Evolutionary conservation across 306 rosid genomes (phyloP).

Genomic region (Rosa rugosa): DNA sequence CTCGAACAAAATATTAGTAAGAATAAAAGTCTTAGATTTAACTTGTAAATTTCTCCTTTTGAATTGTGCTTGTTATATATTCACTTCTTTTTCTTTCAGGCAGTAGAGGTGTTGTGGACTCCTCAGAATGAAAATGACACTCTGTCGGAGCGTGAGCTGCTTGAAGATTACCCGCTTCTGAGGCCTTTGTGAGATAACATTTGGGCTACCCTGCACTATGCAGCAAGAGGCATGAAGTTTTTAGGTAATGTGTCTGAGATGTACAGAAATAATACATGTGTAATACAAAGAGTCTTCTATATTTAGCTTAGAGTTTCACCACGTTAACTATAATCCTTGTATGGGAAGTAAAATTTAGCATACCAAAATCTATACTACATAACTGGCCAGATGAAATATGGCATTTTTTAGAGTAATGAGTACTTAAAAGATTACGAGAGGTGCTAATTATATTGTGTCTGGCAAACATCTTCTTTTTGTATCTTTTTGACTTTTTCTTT

Average conservation of each 20-base stretch:
- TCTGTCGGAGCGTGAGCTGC: conserved; percentile 87
- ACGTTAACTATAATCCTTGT: not conserved
- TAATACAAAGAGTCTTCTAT: conserved; percentile 13
- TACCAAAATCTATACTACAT: not conserved
- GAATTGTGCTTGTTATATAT: not conserved
- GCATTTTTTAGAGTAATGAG: not conserved
- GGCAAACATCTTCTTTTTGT: not conserved
- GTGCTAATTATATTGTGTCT: not conserved
- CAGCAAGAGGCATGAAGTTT: not conserved
- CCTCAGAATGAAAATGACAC: conserved; percentile 98
- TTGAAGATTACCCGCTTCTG: conserved; percentile 95
- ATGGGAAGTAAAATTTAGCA: not conserved
- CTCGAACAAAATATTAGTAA: conserved; percentile 71
- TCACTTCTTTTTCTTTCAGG: conserved; percentile 44
- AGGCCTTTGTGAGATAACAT: conserved; percentile 65
- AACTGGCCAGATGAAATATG: not conserved
- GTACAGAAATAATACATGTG: conserved; percentile 27
- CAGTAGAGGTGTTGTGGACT: conserved; percentile 98
- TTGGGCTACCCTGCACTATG: not conserved
- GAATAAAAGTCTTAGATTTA: conserved; percentile 13
- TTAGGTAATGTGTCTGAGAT: conserved; percentile 1
- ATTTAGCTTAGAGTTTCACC: conserved; percentile 3
- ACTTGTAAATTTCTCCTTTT: not conserved
- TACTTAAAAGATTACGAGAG: too few relatives aligned
- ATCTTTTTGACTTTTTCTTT: too few relatives aligned